These are phyloP conservation scores for Salmacisia buchloeana DNA, from an alignment of 1,284 basidiomycete genomes.

Conservation along the genomic window DNA sequence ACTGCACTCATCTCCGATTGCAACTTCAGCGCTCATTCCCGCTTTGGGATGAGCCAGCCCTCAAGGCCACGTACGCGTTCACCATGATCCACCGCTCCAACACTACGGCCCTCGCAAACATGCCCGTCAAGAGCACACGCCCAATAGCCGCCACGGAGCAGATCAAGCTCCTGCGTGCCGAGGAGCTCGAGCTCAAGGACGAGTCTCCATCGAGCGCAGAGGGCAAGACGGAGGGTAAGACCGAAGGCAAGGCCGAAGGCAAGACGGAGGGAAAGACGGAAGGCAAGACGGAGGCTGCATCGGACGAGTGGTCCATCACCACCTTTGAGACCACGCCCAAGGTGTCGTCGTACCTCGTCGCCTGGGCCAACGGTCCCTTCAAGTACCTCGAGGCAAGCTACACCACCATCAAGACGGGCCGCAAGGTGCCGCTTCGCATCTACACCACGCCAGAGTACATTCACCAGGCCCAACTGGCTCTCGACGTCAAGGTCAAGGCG, in stretches of 20 bases:
- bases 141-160: conserved; percentile 30
- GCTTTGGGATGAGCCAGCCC: conserved; percentile 82
- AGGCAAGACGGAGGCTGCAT: conserved; percentile 20
- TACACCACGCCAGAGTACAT: conserved; percentile 80
- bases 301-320: conserved; percentile 49
- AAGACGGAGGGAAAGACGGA: conserved; percentile 30
- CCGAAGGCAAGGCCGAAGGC: conserved; percentile 49
- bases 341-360: conserved; percentile 87
- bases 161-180: conserved; percentile 54
- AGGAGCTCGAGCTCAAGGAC: conserved; percentile 60
- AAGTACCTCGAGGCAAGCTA: conserved; percentile 69
- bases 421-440: conserved; percentile 74
- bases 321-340: conserved; percentile 50
- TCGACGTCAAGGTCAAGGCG: conserved; percentile 81
- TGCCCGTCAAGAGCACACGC: conserved; percentile 54
- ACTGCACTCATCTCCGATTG: no score
- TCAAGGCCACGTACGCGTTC: conserved; percentile 80
- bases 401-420: conserved; percentile 73
- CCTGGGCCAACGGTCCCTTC: conserved; percentile 82
- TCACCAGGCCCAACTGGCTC: conserved; percentile 67
- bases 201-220: conserved; percentile 60
- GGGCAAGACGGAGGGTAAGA: conserved; percentile 49
- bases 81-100: conserved; percentile 77
- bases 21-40: conserved; percentile 54
- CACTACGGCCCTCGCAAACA: conserved; percentile 67